A percentile compares a stretch with the other conserved stretches of the same genome.
Conservation (phyloP, 2,329 filamentous ascomycete genomes). For the Arthrobotrys conoides region DNA sequence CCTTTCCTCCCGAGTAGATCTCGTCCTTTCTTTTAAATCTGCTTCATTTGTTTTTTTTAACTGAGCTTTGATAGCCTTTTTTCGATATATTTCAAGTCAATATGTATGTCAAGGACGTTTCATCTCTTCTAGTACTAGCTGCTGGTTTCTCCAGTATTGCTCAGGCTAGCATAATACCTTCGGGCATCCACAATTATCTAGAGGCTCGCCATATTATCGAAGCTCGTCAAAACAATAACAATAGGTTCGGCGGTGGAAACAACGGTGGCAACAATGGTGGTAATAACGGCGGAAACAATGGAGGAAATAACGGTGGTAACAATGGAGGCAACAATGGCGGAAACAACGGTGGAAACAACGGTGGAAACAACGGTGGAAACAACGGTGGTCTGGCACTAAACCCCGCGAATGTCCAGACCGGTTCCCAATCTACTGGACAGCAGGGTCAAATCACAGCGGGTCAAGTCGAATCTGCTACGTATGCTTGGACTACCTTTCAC, state of each 20-base stretch:
- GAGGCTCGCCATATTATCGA: constrained; percentile 51
- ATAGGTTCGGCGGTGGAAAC: constrained; percentile 32
- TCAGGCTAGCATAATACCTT: constrained; percentile 50
- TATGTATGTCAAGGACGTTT: constrained; percentile 58
- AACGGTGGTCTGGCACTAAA: constrained; percentile 64
- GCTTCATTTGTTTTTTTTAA: constrained; percentile 37
- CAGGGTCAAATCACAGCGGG: constrained; percentile 65
- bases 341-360: constrained; percentile 36
- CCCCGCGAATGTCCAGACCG: constrained; percentile 68
- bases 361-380: constrained; percentile 11
- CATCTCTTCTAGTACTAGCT: constrained; percentile 53
- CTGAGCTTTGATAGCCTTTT: constrained; percentile 31
- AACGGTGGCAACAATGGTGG: constrained; percentile 43
- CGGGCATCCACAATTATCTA: constrained; percentile 37
- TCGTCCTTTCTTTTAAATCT: constrained; percentile 47
- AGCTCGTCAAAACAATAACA: constrained; percentile 52
- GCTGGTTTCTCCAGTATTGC: constrained; percentile 45
- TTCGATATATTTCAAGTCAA: constrained; percentile 46
- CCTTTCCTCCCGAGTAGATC: constrained; percentile 49
- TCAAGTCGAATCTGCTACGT: constrained; percentile 70
- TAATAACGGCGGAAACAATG: constrained; percentile 44
- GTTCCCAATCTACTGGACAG: constrained; percentile 67
- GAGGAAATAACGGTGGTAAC: constrained; percentile 31
- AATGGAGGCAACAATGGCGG: constrained; percentile 37
- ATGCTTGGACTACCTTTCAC: constrained; percentile 58